Evolutionary conservation across 2,329 filamentous ascomycete species (phyloP), one percentile per base, ranked within the genome.

Genomic region (Biscogniauxia sp.): DNA sequence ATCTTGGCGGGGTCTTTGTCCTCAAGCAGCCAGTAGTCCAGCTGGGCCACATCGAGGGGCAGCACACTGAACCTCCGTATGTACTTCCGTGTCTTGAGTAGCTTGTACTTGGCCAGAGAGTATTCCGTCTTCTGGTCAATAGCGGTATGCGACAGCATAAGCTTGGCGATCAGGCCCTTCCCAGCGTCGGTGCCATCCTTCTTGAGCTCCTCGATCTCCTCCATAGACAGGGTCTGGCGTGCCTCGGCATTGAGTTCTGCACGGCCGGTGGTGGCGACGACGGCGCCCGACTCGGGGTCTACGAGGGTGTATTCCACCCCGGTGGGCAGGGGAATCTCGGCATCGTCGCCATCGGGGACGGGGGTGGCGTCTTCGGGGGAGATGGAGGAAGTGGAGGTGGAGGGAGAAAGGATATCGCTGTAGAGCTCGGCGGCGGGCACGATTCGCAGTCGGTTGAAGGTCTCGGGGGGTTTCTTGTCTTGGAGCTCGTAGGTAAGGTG

Each of bases 111-210:
- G 51, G 94, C 93, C 60, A 97, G 80, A 2, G 93, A 96, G 72
- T 96, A 99, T 0, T 88, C 84, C 0, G 95, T 98, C 82, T 99
- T 99, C 78, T 98, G 90, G 67, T 96, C 93, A 51, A 99, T 83
- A 1, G 89, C 91, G 19, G 91, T 88, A 75, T 99, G 95, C 51
- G 93, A 95, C 28, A 93, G 84, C 76, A 99, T 85, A 25, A 99
- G 87, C 77, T 93, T 96, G n/a, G 91, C 89, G 65, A 99, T 95
- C 54, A 99, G 84, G 56, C 96, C 93, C 73, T 91, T 90, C 13
- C 93, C 94, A 0, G 92, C 91, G 5, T 88, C 88, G 3, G 88
- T 87, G 11, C 89, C 90, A 59, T 92, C 86, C 13, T 82, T 89
- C 68, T 89, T 89, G 3, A 87, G 88, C 56, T 87, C 89, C 54